These are phyloP conservation scores for Ceratocystis lukuohia DNA, from an alignment of 2,329 filamentous ascomycete species.

Conservation along the genomic window DNA sequence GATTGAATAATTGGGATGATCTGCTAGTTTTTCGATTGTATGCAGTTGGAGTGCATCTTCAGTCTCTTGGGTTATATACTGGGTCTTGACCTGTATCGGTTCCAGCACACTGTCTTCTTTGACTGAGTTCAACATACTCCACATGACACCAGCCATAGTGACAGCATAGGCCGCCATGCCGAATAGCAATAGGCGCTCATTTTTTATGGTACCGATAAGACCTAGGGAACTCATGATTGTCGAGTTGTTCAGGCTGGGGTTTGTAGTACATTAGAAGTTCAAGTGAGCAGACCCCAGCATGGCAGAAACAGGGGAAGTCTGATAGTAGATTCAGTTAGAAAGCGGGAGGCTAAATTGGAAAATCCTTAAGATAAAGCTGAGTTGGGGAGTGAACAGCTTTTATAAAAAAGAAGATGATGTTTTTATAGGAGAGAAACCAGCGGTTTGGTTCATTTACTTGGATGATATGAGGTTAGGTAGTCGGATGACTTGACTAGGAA, in stretches of 20 bases:
- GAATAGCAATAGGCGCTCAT: conserved; percentile 42
- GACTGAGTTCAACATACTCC: conserved; percentile 44
- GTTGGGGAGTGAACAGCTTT: neutral
- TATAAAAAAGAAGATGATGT: neutral
- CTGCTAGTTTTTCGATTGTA: conserved; percentile 54
- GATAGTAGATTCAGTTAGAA: neutral
- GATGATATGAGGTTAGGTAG: neutral
- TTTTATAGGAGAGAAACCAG: neutral
- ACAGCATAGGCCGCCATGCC: conserved; percentile 45
- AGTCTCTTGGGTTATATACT: conserved; percentile 62
- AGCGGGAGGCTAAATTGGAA: neutral
- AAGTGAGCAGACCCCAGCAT: neutral
- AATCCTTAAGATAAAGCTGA: neutral
- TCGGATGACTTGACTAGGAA: neutral
- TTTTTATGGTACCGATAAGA: conserved; percentile 26
- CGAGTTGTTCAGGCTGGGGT: conserved; percentile 11
- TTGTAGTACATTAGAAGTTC: neutral
- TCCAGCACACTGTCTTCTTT: conserved; percentile 54
- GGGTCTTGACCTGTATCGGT: conserved; percentile 49
- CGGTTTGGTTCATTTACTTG: neutral
- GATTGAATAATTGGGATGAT: conserved; percentile 60
- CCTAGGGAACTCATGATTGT: conserved; percentile 12
- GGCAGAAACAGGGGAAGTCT: neutral
- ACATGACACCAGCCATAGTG: conserved; percentile 43
- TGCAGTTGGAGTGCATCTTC: conserved; percentile 55